Evolutionary conservation across 805 yeast species (phyloP).

Genomic region (Pichia eremophila): DNA sequence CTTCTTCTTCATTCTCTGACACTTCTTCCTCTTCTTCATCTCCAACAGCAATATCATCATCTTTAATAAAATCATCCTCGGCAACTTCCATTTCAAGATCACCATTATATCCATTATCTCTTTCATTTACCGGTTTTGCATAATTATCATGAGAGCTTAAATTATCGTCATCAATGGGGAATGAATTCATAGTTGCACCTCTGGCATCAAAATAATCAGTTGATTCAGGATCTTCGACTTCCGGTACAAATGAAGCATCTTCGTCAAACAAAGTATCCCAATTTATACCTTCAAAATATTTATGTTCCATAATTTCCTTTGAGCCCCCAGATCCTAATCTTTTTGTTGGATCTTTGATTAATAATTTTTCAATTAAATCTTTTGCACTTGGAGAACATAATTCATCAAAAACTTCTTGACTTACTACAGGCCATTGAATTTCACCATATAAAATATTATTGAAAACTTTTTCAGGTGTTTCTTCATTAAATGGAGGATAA

Average conservation of each 20-base stretch:
- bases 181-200: slow-evolving; percentile 69
- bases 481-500: slow-evolving; percentile 88
- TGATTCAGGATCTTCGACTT: slow-evolving; percentile 66
- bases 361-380: slow-evolving; percentile 57
- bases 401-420: slow-evolving; percentile 41
- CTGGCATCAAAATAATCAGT: slow-evolving; percentile 88
- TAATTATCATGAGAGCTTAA: not conserved
- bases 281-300: slow-evolving; percentile 59
- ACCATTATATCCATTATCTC: slow-evolving; percentile 2
- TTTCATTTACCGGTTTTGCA: not conserved
- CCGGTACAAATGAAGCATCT: slow-evolving; percentile 79
- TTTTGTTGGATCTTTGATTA: slow-evolving; percentile 51
- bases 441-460: slow-evolving; percentile 64
- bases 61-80: slow-evolving; percentile 16
- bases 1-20: not conserved
- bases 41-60: slow-evolving; percentile 20
- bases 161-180: slow-evolving; percentile 29
- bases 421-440: slow-evolving; percentile 77
- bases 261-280: slow-evolving; percentile 69
- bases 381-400: slow-evolving; percentile 59
- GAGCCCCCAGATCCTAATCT: slow-evolving; percentile 78
- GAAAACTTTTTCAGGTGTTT: slow-evolving; percentile 71
- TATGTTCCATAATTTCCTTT: slow-evolving; percentile 68
- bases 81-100: slow-evolving; percentile 23
- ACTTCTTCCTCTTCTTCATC: slow-evolving; percentile 2